A percentile compares a stretch with the other conserved stretches of the same genome.
phyloP scores from a whole-genome alignment of 371 early-diverging fungal genomes.

The Apophysomyces elegans region DNA sequence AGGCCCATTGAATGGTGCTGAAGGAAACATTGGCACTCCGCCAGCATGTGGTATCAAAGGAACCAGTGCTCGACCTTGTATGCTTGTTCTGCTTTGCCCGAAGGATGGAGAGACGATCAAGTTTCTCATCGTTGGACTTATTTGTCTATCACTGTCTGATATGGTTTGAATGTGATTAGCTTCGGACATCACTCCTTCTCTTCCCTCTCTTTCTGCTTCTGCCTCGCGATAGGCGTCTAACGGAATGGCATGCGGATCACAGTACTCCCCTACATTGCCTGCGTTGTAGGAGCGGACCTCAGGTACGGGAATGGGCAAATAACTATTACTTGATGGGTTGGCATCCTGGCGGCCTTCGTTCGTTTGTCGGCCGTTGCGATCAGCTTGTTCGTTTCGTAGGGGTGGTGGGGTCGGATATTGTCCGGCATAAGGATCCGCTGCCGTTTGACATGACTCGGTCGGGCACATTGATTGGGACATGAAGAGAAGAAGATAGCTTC shows the following conservation, averaged over 20 bases:
- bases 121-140: no score
- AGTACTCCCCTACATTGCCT: conserved; percentile 15
- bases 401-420: conserved; percentile 40
- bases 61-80: no score
- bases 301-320: neutral
- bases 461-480: conserved; percentile 3
- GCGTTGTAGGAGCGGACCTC: neutral
- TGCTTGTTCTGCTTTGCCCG: no score
- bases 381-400: conserved; percentile 5
- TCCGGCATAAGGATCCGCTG: conserved; percentile 39
- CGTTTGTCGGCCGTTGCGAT: neutral
- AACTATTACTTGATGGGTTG: neutral
- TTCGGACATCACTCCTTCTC: conserved; percentile 10
- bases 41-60: no score
- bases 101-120: no score
- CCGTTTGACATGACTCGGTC: conserved; percentile 11
- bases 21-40: no score
- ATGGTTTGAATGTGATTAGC: neutral
- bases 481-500: conserved; percentile 10
- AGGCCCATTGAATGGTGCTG: no score
- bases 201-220: conserved; percentile 26
- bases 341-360: neutral
- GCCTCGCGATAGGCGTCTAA: conserved; percentile 27
- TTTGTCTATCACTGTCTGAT: no score
- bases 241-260: conserved; percentile 26